phyloP scores from a whole-genome alignment of 352 stramenopile species.

The Pseudoperonospora humuli region DNA sequence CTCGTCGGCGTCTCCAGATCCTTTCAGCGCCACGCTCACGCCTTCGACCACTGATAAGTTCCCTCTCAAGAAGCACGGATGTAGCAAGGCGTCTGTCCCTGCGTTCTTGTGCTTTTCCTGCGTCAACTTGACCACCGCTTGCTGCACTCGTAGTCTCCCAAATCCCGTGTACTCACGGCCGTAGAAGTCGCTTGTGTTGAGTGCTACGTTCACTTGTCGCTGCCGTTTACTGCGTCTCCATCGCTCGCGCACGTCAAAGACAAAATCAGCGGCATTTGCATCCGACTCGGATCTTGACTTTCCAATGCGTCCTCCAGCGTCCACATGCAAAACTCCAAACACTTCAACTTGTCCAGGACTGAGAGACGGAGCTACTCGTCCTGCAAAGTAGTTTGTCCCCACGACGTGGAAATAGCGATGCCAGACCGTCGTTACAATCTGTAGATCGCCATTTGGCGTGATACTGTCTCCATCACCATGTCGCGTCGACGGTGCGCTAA shows the following conservation, averaged over 20 bases:
- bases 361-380: slow-evolving; percentile 36
- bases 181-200: slow-evolving; percentile 69
- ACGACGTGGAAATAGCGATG: slow-evolving; percentile 50
- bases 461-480: slow-evolving; percentile 11
- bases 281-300: slow-evolving; percentile 14
- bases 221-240: slow-evolving; percentile 58
- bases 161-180: slow-evolving; percentile 39
- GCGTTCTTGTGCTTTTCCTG: slow-evolving; percentile 4
- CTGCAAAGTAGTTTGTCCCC: slow-evolving; percentile 57
- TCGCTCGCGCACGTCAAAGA: slow-evolving; percentile 59
- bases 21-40: slow-evolving; percentile 23
- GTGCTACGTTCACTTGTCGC: slow-evolving; percentile 42
- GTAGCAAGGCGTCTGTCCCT: slow-evolving; percentile 12
- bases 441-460: slow-evolving; percentile 34
- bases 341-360: slow-evolving; percentile 49
- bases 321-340: slow-evolving; percentile 44
- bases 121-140: slow-evolving; percentile 29
- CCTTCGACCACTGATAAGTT: slow-evolving; percentile 11
- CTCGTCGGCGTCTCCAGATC: slow-evolving; percentile 32
- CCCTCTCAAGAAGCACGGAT: slow-evolving; percentile 44
- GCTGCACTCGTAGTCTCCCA: slow-evolving; percentile 20
- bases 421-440: slow-evolving; percentile 27
- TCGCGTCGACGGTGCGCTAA: slow-evolving; percentile 12
- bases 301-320: slow-evolving; percentile 22
- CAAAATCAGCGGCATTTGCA: slow-evolving; percentile 28